phyloP scores from a whole-genome alignment of 2,329 filamentous ascomycete genomes.

The Fusarium armeniacum region DNA sequence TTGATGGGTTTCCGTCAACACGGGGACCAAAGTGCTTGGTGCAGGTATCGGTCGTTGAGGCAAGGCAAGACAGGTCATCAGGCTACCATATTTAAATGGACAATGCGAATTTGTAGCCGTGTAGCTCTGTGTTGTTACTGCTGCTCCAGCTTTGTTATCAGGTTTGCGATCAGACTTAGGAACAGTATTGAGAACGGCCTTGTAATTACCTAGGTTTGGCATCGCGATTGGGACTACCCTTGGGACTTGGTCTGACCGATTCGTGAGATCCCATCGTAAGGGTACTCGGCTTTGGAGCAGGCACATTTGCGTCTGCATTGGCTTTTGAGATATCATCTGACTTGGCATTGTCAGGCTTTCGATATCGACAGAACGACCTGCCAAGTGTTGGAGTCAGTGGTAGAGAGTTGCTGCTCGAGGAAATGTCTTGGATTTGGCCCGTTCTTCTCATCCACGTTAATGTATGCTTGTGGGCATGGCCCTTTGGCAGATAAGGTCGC shows the following conservation, averaged over 20 bases:
- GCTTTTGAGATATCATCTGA: not conserved
- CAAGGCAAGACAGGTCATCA: no score
- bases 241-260: no score
- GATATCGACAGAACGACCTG: not conserved
- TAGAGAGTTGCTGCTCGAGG: slow-evolving; percentile 1
- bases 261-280: no score
- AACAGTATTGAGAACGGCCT: no score
- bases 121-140: not conserved
- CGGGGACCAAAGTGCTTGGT: not conserved
- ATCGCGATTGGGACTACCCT: no score
- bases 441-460: slow-evolving; percentile 11
- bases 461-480: not conserved
- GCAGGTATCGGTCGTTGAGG: not conserved
- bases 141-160: no score
- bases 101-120: no score
- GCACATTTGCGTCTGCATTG: not conserved
- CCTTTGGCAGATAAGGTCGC: not conserved
- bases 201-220: no score
- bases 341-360: not conserved
- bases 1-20: not conserved
- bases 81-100: not conserved
- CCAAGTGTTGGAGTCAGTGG: not conserved
- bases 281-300: not conserved
- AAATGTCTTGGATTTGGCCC: not conserved
- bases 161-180: not conserved